Evolutionary conservation across 768 basidiomycete genomes (phyloP).

Genomic region (Hericium rajendrae): DNA sequence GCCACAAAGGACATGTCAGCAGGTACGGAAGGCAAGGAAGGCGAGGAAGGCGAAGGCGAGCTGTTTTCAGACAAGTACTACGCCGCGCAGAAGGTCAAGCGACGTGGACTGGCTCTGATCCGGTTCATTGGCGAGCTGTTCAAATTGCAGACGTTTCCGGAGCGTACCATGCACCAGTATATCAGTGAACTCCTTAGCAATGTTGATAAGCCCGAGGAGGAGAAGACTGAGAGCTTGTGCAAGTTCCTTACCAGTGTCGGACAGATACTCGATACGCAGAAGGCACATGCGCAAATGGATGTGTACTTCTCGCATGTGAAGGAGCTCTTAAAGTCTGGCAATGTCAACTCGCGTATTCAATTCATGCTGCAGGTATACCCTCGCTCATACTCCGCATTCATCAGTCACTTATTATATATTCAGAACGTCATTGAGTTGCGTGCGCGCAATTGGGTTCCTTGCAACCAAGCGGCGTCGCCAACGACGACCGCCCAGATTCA

Average conservation of each 20-base stretch:
- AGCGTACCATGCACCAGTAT: conserved; percentile 98
- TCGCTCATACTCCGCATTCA: neutral
- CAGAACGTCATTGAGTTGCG: conserved; percentile 91
- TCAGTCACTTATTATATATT: conserved; percentile 1
- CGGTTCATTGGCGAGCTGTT: conserved; percentile 98
- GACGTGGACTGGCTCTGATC: conserved; percentile 92
- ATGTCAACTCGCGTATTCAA: conserved; percentile 79
- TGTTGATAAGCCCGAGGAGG: conserved; percentile 92
- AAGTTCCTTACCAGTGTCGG: conserved; percentile 89
- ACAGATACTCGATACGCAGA: conserved; percentile 65
- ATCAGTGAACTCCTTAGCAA: conserved; percentile 92
- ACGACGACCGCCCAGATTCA: conserved; percentile 86
- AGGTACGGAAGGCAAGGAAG: conserved; percentile 35
- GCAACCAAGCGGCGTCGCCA: conserved; percentile 67
- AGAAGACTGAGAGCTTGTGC: conserved; percentile 94
- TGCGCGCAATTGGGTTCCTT: conserved; percentile 68
- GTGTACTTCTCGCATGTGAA: conserved; percentile 91
- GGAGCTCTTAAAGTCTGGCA: conserved; percentile 62
- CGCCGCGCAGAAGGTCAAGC: conserved; percentile 92
- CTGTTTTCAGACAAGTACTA: conserved; percentile 96
- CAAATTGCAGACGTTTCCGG: conserved; percentile 97
- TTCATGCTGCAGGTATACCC: conserved; percentile 86
- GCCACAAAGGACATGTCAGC: conserved; percentile 37
- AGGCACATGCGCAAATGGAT: conserved; percentile 80
- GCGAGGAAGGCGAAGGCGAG: conserved; percentile 60